These are phyloP conservation scores for Trichocladium antarcticum DNA, from an alignment of 495 filamentous ascomycete species.

Conservation along the genomic window DNA sequence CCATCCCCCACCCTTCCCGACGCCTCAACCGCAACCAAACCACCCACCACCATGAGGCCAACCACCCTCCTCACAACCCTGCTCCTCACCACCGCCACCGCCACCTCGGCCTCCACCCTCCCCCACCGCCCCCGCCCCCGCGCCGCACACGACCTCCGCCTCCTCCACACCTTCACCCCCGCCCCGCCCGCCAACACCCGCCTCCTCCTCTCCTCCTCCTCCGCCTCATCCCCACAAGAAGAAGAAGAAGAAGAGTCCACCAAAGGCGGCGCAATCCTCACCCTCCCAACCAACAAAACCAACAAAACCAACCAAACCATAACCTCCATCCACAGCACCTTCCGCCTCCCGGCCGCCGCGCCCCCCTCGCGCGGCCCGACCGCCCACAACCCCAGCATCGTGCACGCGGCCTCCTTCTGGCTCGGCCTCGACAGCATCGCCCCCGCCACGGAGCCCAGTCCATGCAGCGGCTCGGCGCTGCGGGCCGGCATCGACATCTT, in stretches of 20 bases:
- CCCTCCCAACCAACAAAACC: neutral
- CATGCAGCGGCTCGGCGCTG: neutral
- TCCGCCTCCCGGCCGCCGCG: slow-evolving; percentile 13
- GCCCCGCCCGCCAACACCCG: neutral
- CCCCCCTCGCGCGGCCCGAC: slow-evolving; percentile 18
- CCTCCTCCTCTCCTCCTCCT: neutral
- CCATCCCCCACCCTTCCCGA: too few species aligned
- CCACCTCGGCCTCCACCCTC: neutral
- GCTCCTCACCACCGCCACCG: neutral
- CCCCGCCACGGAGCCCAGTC: neutral
- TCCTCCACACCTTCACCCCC: slow-evolving; percentile 4
- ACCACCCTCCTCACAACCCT: slow-evolving; percentile 7
- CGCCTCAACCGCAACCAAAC: neutral
- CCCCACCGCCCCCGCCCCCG: neutral
- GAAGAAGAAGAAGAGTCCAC: slow-evolving; percentile 2
- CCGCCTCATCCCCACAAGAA: neutral
- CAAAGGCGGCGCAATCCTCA: slow-evolving; percentile 13
- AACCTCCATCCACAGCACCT: slow-evolving; percentile 7
- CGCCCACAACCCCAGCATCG: neutral
- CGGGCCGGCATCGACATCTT: slow-evolving; percentile 24
- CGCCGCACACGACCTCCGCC: too few species aligned
- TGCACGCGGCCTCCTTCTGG: slow-evolving; percentile 61
- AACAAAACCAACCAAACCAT: neutral
- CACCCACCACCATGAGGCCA: slow-evolving; percentile 4
- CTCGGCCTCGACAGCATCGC: slow-evolving; percentile 52